A percentile compares a stretch with the other conserved stretches of the same genome.
These are phyloP conservation scores for Ogataea siamensis DNA, from an alignment of 805 yeast genomes.

Conservation along the genomic window DNA sequence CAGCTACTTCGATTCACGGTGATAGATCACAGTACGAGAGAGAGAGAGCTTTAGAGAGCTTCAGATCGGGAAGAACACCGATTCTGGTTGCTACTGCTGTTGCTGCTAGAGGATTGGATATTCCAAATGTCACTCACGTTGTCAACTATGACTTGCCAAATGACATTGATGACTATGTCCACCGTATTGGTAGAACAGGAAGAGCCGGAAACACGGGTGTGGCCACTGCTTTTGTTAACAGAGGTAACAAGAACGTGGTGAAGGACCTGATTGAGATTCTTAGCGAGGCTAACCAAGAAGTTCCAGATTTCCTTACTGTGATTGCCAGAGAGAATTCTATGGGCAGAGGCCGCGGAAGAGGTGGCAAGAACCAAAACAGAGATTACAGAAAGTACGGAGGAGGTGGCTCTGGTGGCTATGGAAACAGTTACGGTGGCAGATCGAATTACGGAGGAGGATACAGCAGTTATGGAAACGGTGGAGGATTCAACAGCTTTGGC, in stretches of 20 bases:
- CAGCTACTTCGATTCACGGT: conserved; percentile 99
- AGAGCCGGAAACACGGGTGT: conserved; percentile 99
- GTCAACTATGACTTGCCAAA: conserved; percentile 95
- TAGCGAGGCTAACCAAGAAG: conserved; percentile 96
- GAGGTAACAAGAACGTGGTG: conserved; percentile 86
- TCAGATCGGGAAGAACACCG: conserved; percentile 89
- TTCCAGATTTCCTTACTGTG: conserved; percentile 82
- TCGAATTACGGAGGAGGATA: conserved; percentile 27
- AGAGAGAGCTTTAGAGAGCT: conserved; percentile 93
- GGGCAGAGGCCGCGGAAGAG: conserved; percentile 55
- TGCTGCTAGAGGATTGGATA: conserved; percentile 99
- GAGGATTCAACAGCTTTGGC: conserved; percentile 17
- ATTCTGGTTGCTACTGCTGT: conserved; percentile 98
- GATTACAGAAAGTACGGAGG: conserved; percentile 50
- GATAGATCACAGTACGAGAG: conserved; percentile 98
- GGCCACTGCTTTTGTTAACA: conserved; percentile 97
- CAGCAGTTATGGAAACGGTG: conserved; percentile 23
- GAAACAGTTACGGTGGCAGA: conserved; percentile 27
- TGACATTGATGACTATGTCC: conserved; percentile 98
- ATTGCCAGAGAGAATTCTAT: conserved; percentile 73
- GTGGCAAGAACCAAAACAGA: conserved; percentile 37
- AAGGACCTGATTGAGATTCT: conserved; percentile 85
- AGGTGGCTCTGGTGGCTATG: conserved; percentile 34
- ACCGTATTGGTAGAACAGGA: conserved; percentile 99
- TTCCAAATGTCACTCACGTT: conserved; percentile 97